These are phyloP conservation scores for Letharia columbiana DNA, from an alignment of 495 filamentous ascomycete genomes.

Conservation along the genomic window DNA sequence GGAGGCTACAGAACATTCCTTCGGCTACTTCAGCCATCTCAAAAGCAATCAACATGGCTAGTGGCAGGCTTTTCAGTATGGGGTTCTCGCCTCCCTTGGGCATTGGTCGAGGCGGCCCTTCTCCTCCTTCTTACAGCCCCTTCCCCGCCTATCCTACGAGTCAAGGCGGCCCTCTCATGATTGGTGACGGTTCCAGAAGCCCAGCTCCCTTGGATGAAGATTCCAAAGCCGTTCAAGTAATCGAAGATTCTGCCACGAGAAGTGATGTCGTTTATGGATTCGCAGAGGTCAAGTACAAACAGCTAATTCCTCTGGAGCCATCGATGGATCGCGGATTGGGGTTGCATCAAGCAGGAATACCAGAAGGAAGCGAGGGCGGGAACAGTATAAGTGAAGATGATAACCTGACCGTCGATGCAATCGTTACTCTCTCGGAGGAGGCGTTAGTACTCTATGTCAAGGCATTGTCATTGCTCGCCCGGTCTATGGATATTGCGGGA, in stretches of 20 bases:
- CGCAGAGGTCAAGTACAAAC: constrained; percentile 96
- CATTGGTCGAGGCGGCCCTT: constrained; percentile 55
- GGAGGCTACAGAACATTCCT: constrained; percentile 63
- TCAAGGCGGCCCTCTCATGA: constrained; percentile 49
- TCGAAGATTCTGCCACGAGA: constrained; percentile 84
- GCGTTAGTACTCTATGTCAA: constrained; percentile 95
- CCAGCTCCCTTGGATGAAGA: constrained; percentile 68
- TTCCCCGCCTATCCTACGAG: constrained; percentile 78
- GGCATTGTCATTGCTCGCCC: constrained; percentile 75
- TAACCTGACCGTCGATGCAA: constrained; percentile 72
- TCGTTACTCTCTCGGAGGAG: constrained; percentile 84
- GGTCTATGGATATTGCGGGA: constrained; percentile 94
- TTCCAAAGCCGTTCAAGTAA: constrained; percentile 59
- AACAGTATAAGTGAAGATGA: constrained; percentile 43
- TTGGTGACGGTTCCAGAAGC: constrained; percentile 55
- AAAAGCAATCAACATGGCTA: constrained; percentile 90
- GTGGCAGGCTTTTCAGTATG: constrained; percentile 70
- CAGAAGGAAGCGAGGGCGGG: constrained; percentile 34
- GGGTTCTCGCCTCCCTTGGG: constrained; percentile 62
- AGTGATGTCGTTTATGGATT: constrained; percentile 95
- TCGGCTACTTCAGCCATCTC: constrained; percentile 83
- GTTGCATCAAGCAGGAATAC: constrained; percentile 44
- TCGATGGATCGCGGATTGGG: constrained; percentile 63
- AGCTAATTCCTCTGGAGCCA: constrained; percentile 79
- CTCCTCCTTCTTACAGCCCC: constrained; percentile 70